Percentiles rank a stretch among this genome's conserved stretches.
Conservation (phyloP, 2,329 filamentous ascomycete species). For the Lithohypha guttulata region DNA sequence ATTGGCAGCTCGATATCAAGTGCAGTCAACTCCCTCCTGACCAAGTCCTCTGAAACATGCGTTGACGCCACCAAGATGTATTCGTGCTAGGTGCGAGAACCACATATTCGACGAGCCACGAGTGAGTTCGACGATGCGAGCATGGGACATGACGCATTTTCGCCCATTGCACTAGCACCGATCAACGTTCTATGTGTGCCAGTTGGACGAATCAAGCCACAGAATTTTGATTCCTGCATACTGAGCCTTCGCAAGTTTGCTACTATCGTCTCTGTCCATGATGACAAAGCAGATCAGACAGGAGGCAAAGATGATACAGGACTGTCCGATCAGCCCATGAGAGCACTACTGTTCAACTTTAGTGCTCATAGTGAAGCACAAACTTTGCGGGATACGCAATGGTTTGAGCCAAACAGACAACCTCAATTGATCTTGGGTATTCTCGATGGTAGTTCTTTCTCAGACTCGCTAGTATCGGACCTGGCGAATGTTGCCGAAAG, state of each 20-base stretch:
- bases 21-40: no score
- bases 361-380: constrained; percentile 55
- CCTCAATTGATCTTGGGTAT: constrained; percentile 74
- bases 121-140: no score
- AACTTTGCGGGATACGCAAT: constrained; percentile 52
- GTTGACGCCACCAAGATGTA: no score
- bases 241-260: constrained; percentile 61
- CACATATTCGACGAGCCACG: no score
- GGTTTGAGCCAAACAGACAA: constrained; percentile 84
- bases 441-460: constrained; percentile 54
- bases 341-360: constrained; percentile 82
- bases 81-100: no score
- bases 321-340: no score
- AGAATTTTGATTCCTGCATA: constrained; percentile 69
- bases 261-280: background rate
- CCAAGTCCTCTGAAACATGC: no score
- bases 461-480: constrained; percentile 45
- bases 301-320: no score
- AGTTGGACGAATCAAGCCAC: constrained; percentile 71
- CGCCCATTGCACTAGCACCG: constrained; percentile 82
- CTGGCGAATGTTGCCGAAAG: constrained; percentile 23
- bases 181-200: constrained; percentile 80
- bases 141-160: constrained; percentile 82
- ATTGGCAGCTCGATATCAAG: no score
- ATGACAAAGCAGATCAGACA: constrained; percentile 68